phyloP scores from a whole-genome alignment of 2,329 filamentous ascomycete species.

The Pyrenochaeta sp. region DNA sequence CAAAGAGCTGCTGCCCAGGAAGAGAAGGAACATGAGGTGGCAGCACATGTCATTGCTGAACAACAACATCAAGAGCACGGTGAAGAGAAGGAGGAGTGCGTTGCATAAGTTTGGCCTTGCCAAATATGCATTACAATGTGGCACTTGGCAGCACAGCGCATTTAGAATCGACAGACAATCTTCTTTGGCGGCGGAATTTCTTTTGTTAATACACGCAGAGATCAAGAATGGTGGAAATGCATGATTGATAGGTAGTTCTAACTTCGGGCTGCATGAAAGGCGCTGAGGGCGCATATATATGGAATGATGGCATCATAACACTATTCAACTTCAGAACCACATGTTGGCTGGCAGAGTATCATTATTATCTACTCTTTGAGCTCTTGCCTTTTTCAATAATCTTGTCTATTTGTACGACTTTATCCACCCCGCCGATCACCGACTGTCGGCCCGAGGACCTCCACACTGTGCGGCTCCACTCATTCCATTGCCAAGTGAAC shows the following conservation, averaged over 20 bases:
- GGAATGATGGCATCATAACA: neutral
- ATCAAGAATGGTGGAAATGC: constrained; percentile 4
- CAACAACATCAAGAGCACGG: constrained; percentile 8
- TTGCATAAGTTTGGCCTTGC: constrained; percentile 10
- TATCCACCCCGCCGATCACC: neutral
- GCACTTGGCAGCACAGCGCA: neutral
- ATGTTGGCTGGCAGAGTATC: neutral
- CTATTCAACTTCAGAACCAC: neutral
- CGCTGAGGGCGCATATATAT: neutral
- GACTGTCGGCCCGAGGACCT: constrained; percentile 7
- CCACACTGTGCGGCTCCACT: constrained; percentile 10
- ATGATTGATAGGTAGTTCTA: constrained; percentile 19
- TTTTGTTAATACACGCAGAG: constrained; percentile 13
- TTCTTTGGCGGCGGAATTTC: constrained; percentile 8
- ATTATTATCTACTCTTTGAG: neutral
- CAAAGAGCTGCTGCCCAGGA: constrained; percentile 71
- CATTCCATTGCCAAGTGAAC: constrained; percentile 4
- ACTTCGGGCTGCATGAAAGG: constrained; percentile 10
- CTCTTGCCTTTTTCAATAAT: constrained; percentile 3
- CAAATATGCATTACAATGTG: neutral
- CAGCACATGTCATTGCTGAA: constrained; percentile 3
- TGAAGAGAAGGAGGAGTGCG: constrained; percentile 24
- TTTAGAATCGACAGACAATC: neutral
- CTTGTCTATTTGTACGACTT: neutral
- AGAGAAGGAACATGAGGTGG: constrained; percentile 27